Conservation (phyloP, 768 basidiomycete genomes). For the Fistulinella prunicolor region DNA sequence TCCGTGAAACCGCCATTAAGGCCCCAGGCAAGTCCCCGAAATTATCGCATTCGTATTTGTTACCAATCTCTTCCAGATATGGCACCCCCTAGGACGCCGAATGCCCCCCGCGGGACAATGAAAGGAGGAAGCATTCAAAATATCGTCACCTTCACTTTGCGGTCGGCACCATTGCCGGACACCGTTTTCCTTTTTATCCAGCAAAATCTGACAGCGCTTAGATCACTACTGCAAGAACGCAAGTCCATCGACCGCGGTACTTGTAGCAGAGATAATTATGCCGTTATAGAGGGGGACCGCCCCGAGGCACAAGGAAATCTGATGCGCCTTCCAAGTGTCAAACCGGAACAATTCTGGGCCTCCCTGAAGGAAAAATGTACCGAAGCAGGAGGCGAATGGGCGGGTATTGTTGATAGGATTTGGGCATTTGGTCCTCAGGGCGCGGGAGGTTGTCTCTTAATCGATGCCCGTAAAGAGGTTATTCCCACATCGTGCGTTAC, state of each 20-base stretch:
- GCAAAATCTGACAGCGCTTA: conserved; percentile 64
- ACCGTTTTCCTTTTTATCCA: conserved; percentile 71
- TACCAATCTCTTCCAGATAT: conserved; percentile 56
- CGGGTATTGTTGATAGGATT: conserved; percentile 59
- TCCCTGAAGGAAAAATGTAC: conserved; percentile 60
- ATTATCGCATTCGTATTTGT: background rate
- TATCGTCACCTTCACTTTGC: conserved; percentile 77
- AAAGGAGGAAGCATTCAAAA: conserved; percentile 64
- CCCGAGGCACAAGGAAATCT: conserved; percentile 55
- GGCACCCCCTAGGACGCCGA: conserved; percentile 74
- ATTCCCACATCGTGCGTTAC: conserved; percentile 54
- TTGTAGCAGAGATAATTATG: conserved; percentile 8
- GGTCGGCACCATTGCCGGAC: conserved; percentile 78
- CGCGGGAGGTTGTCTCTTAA: conserved; percentile 80
- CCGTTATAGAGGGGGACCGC: conserved; percentile 35
- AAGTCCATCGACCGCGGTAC: conserved; percentile 35
- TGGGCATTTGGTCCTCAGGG: conserved; percentile 93
- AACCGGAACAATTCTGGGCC: conserved; percentile 78
- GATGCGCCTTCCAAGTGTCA: conserved; percentile 59
- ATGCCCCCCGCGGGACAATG: conserved; percentile 74
- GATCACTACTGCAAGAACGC: conserved; percentile 54
- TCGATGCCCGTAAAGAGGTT: conserved; percentile 61
- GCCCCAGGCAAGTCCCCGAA: conserved; percentile 51
- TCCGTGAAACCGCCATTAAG: conserved; percentile 90
- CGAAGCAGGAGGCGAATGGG: conserved; percentile 78